These are phyloP conservation scores for Prunus fruticosa DNA, from an alignment of 306 rosid genomes.

Conservation along the genomic window DNA sequence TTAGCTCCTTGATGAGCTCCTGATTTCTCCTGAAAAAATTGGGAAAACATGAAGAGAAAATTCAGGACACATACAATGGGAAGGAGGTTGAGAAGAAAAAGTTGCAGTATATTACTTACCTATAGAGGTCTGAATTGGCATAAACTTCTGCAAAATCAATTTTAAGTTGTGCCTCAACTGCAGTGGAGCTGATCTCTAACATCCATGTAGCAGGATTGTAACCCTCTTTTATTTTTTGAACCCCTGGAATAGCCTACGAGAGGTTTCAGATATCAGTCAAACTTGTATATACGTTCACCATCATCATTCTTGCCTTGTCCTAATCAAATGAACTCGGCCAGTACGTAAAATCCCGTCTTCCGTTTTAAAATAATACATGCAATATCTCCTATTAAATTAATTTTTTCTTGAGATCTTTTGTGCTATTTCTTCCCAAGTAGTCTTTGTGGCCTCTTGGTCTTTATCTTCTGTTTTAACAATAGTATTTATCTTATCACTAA, in stretches of 20 bases:
- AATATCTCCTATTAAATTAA: too few relatives aligned
- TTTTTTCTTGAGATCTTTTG: too few relatives aligned
- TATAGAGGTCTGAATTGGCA: conserved; percentile 14
- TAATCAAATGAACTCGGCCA: too few relatives aligned
- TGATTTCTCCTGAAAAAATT: conserved; percentile 35
- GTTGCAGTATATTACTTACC: neutral
- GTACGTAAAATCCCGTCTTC: too few relatives aligned
- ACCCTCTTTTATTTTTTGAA: conserved; percentile 24
- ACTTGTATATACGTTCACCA: neutral
- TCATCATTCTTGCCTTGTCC: too few relatives aligned
- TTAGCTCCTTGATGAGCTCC: conserved; percentile 33
- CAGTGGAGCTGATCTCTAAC: conserved; percentile 24
- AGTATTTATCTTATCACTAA: too few relatives aligned
- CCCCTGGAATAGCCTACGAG: conserved; percentile 20
- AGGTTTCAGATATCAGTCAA: neutral
- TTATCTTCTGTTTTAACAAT: too few relatives aligned
- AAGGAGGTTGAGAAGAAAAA: neutral
- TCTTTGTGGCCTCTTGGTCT: too few relatives aligned
- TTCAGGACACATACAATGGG: neutral
- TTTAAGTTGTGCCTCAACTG: conserved; percentile 15
- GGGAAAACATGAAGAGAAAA: neutral
- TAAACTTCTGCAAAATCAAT: conserved; percentile 30
- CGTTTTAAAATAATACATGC: too few relatives aligned
- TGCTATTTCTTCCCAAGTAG: too few relatives aligned
- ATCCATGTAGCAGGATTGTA: conserved; percentile 38